Conservation (phyloP, 2,329 filamentous ascomycete species). For the Thermoascus crustaceus region DNA sequence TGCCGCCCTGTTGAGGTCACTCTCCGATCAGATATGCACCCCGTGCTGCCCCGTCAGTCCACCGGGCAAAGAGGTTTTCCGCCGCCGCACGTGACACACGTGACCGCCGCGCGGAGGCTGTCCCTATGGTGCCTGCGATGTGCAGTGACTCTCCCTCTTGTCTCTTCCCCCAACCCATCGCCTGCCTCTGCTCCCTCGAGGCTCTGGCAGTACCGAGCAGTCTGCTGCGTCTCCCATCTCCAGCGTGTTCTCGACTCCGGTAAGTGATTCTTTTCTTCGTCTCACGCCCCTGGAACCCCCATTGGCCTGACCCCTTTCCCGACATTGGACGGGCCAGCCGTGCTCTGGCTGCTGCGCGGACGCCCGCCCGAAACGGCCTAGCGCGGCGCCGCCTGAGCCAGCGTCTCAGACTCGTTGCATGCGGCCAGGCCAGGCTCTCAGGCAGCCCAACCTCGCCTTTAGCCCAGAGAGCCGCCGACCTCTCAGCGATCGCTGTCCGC, state of each 20-base stretch:
- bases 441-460: not conserved
- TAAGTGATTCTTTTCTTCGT: not conserved
- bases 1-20: not conserved
- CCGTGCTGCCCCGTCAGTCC: not conserved
- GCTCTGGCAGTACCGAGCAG: too few relatives aligned
- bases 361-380: not conserved
- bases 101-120: not conserved
- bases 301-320: constrained; percentile 1
- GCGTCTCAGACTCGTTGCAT: not conserved
- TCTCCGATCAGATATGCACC: not conserved
- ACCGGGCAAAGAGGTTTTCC: not conserved
- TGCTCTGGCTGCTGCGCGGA: not conserved
- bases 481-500: not conserved
- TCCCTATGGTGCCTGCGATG: too few relatives aligned
- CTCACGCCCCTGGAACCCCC: not conserved
- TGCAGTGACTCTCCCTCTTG: not conserved
- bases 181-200: not conserved
- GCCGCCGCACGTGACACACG: not conserved
- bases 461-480: not conserved
- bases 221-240: too few relatives aligned
- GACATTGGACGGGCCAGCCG: not conserved
- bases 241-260: not conserved
- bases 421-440: not conserved
- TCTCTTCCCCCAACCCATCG: not conserved
- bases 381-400: not conserved